Conservation (phyloP, 2,329 filamentous ascomycete species). For the Cladophialophora carrionii region DNA sequence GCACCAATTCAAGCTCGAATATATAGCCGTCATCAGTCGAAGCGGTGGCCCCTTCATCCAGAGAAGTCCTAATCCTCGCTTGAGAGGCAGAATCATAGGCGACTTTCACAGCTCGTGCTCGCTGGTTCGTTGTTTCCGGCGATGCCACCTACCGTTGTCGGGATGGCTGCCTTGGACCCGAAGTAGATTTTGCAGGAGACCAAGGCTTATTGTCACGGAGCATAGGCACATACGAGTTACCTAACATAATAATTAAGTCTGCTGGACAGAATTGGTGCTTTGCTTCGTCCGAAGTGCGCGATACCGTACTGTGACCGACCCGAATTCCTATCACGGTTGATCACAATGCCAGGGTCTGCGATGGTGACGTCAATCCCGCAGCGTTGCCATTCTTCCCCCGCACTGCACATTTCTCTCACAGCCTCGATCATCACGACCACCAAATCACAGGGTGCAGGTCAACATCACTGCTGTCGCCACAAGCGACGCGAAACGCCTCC, state of each 20-base stretch:
- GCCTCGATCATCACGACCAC: background rate
- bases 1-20: no score
- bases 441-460: background rate
- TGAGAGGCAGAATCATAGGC: no score
- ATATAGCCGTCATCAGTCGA: no score
- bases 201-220: background rate
- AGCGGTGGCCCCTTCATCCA: no score
- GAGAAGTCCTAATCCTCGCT: no score
- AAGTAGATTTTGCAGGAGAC: background rate
- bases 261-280: background rate
- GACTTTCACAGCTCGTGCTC: no score
- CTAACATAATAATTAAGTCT: no score
- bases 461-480: background rate
- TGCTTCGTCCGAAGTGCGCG: background rate
- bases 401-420: background rate
- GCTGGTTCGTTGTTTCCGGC: no score
- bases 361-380: background rate
- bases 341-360: background rate
- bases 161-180: no score
- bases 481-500: background rate
- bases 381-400: background rate
- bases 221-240: background rate
- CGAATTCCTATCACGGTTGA: background rate
- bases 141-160: no score
- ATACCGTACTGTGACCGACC: background rate